These are phyloP conservation scores for Microcos paniculata DNA, from an alignment of 345 rosid species.

Conservation along the genomic window DNA sequence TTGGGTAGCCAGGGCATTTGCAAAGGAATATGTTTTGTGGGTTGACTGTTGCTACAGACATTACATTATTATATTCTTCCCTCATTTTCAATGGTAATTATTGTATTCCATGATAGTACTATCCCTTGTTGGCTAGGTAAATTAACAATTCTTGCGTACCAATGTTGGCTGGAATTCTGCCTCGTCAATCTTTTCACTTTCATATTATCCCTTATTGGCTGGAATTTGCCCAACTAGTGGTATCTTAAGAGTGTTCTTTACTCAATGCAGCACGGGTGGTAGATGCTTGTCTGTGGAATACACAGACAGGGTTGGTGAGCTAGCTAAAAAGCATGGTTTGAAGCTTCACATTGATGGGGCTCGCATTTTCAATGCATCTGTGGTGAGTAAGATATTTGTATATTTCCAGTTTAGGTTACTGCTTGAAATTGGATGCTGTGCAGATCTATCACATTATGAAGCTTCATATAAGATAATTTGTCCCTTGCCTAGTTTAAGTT, in stretches of 20 bases:
- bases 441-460: neutral
- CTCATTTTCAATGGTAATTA: no score
- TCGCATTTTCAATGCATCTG: constrained; percentile 88
- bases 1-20: no score
- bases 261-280: constrained; percentile 74
- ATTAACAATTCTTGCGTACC: no score
- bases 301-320: constrained; percentile 65
- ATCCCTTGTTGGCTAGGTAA: no score
- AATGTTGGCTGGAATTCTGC: no score
- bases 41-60: neutral
- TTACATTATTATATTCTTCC: neutral
- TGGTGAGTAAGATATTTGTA: constrained; percentile 50
- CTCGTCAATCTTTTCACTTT: no score
- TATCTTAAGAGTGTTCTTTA: neutral
- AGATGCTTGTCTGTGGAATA: constrained; percentile 73
- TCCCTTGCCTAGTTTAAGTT: neutral
- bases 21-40: no score
- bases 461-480: neutral
- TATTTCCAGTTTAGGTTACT: neutral
- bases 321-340: constrained; percentile 78
- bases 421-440: neutral
- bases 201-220: no score
- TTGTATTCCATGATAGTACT: no score
- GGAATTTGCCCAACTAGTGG: constrained; percentile 1
- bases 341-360: constrained; percentile 98